A percentile compares a stretch with the other conserved stretches of the same genome.
Evolutionary conservation across 1,284 basidiomycete genomes (phyloP).

Genomic region (Takashimella tepidaria): DNA sequence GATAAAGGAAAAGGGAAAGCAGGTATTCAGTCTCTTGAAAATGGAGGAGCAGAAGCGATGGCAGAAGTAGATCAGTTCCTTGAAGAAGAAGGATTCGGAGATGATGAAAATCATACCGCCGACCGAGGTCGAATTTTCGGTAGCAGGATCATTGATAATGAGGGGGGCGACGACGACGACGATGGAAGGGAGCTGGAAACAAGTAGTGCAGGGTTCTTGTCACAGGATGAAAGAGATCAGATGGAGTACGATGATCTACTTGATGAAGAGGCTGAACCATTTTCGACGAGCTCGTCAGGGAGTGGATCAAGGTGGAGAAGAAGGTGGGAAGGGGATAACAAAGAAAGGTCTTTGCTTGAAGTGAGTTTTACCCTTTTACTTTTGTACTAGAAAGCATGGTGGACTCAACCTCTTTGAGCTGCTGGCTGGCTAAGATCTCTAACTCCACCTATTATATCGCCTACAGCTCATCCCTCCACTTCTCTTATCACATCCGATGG

Average conservation of each 20-base stretch:
- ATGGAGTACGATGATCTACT: slow-evolving; percentile 7
- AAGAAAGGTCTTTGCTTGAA: slow-evolving; percentile 11
- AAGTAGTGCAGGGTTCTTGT: background rate
- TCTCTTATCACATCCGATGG: slow-evolving; percentile 44
- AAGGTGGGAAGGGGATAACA: slow-evolving; percentile 11
- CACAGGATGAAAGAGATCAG: background rate
- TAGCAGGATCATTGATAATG: too few species aligned
- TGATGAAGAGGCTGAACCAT: slow-evolving; percentile 4
- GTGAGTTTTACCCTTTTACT: too few species aligned
- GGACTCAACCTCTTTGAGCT: too few species aligned
- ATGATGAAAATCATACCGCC: background rate
- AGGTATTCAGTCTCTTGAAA: background rate
- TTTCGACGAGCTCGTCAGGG: slow-evolving; percentile 2
- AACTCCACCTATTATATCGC: too few species aligned
- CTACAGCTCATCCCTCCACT: slow-evolving; percentile 45
- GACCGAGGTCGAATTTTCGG: background rate
- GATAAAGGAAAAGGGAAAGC: background rate
- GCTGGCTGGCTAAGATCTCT: too few species aligned
- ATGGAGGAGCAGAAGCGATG: background rate
- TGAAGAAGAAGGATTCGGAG: background rate
- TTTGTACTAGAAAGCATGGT: too few species aligned
- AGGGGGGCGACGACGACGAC: slow-evolving; percentile 1
- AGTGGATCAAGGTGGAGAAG: slow-evolving; percentile 3
- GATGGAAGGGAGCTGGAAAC: slow-evolving; percentile 5
- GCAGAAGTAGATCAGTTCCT: background rate